Evolutionary conservation across 306 rosid species (phyloP), one percentile per base, ranked within the genome.

Genomic region (Glycyrrhiza uralensis): DNA sequence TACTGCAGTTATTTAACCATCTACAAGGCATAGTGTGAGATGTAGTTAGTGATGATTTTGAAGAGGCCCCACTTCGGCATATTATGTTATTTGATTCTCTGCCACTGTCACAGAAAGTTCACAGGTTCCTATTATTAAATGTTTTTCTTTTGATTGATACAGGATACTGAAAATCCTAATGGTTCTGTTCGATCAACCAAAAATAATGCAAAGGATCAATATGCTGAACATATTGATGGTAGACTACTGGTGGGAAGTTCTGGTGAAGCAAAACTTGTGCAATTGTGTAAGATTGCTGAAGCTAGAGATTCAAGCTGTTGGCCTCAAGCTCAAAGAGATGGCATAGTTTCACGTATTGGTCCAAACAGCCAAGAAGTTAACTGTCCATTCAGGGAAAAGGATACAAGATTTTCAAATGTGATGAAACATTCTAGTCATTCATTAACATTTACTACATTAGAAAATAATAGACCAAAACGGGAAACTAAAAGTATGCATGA

Each of bases 221-320:
- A 54, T 14, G 74, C 82, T 67, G 80, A 70, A 80, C 72, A 47
- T 36, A 82, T 75, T 42, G 81, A 83, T 77, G 71, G 76, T 20
- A 79, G 77, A 41, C 58, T 69, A 70, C 66, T 67, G 45, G 57
- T 46, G 62, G 86, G 75, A 67, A 30, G 64, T 33, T 85, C 61
- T 32, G 85, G 86, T 11, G 90, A 87, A 80, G 94, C 85, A 83
- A 89, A 84, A 57, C 85, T 82, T 44, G 44, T 87, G 84, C 95
- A 85, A 35, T 68, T 85, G 70, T 80, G 98, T 64, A 84, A 79
- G 79, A 50, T 74, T 35, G 86, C 69, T 81, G 95, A 94, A 77
- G 87, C 88, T 44, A 82, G 84, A 81, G 93, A 85, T 71, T 52
- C 87, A 46, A 77, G 69, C 72, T 67, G 13, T 57, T 65, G 77